Conservation (phyloP, 495 filamentous ascomycete genomes). For the Penicillium turbatum region DNA sequence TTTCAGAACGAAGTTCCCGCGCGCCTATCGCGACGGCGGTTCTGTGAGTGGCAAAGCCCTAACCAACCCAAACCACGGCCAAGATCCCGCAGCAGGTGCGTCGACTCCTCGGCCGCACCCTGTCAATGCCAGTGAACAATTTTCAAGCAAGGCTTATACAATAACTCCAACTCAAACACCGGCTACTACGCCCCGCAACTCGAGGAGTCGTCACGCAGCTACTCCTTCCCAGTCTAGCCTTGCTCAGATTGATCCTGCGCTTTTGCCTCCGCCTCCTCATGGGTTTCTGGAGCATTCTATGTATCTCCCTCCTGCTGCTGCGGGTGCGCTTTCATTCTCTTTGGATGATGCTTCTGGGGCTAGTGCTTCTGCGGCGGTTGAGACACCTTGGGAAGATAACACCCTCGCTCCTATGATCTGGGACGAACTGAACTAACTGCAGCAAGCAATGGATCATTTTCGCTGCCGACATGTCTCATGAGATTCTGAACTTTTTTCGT, state of each 20-base stretch:
- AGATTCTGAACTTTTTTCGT: background rate
- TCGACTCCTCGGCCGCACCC: slow-evolving; percentile 8
- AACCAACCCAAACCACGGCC: slow-evolving; percentile 5
- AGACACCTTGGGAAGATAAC: slow-evolving; percentile 38
- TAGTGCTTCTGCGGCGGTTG: slow-evolving; percentile 17
- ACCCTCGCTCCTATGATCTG: slow-evolving; percentile 44
- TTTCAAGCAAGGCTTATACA: slow-evolving; percentile 8
- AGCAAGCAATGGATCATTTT: background rate
- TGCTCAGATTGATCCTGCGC: slow-evolving; percentile 27
- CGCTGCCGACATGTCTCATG: background rate
- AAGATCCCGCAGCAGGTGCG: slow-evolving; percentile 3
- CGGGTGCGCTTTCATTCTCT: slow-evolving; percentile 28
- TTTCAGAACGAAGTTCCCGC: slow-evolving; percentile 74
- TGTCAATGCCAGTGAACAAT: slow-evolving; percentile 10
- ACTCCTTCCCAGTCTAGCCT: slow-evolving; percentile 11
- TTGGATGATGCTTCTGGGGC: slow-evolving; percentile 31
- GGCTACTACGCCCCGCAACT: background rate
- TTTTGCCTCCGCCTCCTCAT: slow-evolving; percentile 33
- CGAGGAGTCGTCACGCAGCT: slow-evolving; percentile 18
- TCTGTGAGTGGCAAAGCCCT: slow-evolving; percentile 36
- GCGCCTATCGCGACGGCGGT: slow-evolving; percentile 58
- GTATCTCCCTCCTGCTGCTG: slow-evolving; percentile 10
- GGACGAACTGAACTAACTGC: slow-evolving; percentile 35
- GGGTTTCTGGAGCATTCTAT: slow-evolving; percentile 22
- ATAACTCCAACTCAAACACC: background rate